A percentile compares a stretch with the other conserved stretches of the same genome.
Conservation (phyloP, 768 basidiomycete genomes). For the Crepidotus variabilis region DNA sequence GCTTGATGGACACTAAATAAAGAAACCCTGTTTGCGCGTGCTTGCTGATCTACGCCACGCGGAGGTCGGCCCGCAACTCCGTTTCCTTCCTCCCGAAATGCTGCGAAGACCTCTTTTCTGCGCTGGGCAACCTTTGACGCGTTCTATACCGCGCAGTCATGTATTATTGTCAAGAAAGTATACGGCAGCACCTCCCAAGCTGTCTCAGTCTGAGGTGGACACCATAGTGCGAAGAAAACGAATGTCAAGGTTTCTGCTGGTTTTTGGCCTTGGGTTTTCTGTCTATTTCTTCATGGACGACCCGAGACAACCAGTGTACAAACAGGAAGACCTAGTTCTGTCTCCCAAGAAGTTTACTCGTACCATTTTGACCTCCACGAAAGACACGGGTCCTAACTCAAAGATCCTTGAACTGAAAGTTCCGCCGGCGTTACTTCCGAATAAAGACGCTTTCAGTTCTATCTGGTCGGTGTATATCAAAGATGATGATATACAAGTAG, state of each 20-base stretch:
- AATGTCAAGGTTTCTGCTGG: conserved; percentile 26
- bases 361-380: conserved; percentile 51
- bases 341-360: conserved; percentile 56
- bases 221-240: conserved; percentile 7
- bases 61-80: not conserved
- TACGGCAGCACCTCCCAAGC: not conserved
- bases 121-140: not conserved
- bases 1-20: not conserved
- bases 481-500: conserved; percentile 86
- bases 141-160: not conserved
- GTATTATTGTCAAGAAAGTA: not conserved
- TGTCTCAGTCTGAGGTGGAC: not conserved
- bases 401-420: conserved; percentile 63
- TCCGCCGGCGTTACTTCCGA: conserved; percentile 38
- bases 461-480: conserved; percentile 82
- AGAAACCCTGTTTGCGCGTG: not conserved
- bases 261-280: conserved; percentile 37
- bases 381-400: conserved; percentile 50
- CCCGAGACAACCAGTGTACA: conserved; percentile 14
- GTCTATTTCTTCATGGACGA: conserved; percentile 53
- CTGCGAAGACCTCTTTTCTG: not conserved
- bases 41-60: not conserved
- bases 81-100: not conserved
- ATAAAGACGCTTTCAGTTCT: conserved; percentile 26
- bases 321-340: conserved; percentile 14